Percentiles rank a stretch among this genome's conserved stretches.
phyloP scores from a whole-genome alignment of 495 filamentous ascomycete species.

The Lasiosphaeris hirsuta region DNA sequence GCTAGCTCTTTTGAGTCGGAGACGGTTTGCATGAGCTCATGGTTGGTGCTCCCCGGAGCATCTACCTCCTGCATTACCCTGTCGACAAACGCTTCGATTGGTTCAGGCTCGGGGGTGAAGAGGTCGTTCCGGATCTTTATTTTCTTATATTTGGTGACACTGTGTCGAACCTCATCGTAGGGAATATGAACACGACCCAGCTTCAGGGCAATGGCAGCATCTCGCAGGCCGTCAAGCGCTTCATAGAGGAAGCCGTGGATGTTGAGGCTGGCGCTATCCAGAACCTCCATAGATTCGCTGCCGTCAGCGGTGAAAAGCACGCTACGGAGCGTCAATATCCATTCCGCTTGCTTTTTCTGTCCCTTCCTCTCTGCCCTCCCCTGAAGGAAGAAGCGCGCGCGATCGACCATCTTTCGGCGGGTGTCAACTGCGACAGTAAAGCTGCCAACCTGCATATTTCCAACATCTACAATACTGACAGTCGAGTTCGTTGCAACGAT shows the following conservation, averaged over 20 bases:
- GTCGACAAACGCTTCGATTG: conserved; percentile 61
- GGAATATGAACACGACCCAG: conserved; percentile 86
- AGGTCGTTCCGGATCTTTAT: conserved; percentile 28
- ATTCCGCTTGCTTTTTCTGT: conserved; percentile 83
- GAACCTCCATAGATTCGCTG: conserved; percentile 76
- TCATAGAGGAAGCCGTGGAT: conserved; percentile 91
- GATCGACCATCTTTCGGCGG: conserved; percentile 82
- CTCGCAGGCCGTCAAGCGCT: conserved; percentile 79
- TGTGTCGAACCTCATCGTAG: conserved; percentile 76
- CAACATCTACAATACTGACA: conserved; percentile 71
- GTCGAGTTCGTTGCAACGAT: conserved; percentile 78
- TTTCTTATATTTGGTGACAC: conserved; percentile 48
- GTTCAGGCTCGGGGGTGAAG: conserved; percentile 28
- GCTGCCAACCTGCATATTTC: conserved; percentile 77
- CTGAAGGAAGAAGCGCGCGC: conserved; percentile 85
- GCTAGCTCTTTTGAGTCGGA: conserved; percentile 92
- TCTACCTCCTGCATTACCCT: conserved; percentile 79
- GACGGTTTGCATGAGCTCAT: conserved; percentile 76
- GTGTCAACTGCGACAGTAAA: conserved; percentile 88
- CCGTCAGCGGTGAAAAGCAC: conserved; percentile 84
- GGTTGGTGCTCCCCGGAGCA: conserved; percentile 66
- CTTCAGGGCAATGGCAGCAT: conserved; percentile 86
- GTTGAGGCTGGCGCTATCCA: conserved; percentile 85
- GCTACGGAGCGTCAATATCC: conserved; percentile 83
- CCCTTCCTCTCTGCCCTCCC: conserved; percentile 61